These are phyloP conservation scores for Fennellomyces sp. DNA, from an alignment of 371 early-diverging fungal genomes.

Conservation along the genomic window DNA sequence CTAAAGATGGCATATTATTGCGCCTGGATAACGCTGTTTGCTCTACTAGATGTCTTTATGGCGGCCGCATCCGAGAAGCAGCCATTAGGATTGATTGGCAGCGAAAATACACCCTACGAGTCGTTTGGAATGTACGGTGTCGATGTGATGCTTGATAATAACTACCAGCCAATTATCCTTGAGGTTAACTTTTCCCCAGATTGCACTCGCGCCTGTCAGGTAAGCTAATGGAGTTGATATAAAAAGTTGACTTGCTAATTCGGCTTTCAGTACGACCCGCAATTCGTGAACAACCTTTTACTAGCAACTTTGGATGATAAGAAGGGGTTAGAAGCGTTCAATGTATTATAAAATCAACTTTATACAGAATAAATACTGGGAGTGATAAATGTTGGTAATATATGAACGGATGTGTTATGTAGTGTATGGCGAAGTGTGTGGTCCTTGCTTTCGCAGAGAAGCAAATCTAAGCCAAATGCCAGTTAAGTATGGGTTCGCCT, in stretches of 20 bases:
- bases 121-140: constrained; percentile 59
- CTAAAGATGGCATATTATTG: not conserved
- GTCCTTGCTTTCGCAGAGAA: no score
- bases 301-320: constrained; percentile 49
- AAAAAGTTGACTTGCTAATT: no score
- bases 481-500: no score
- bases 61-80: constrained; percentile 52
- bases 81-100: constrained; percentile 44
- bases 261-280: constrained; percentile 51
- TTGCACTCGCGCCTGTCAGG: constrained; percentile 59
- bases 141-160: constrained; percentile 58
- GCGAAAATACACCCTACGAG: constrained; percentile 27
- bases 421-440: no score
- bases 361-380: not conserved
- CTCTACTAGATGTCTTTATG: constrained; percentile 40
- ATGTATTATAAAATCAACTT: constrained; percentile 30
- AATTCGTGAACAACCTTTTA: constrained; percentile 60
- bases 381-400: not conserved
- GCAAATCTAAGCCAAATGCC: no score
- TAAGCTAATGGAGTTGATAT: constrained; percentile 9
- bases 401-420: no score
- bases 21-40: not conserved
- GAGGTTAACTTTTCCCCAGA: constrained; percentile 64
- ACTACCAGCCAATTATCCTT: constrained; percentile 52
- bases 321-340: constrained; percentile 52